Evolutionary conservation across 176 grass and related monocot species (phyloP), one percentile per base, ranked within the genome.

Genomic region (Chrysopogon serrulatus): DNA sequence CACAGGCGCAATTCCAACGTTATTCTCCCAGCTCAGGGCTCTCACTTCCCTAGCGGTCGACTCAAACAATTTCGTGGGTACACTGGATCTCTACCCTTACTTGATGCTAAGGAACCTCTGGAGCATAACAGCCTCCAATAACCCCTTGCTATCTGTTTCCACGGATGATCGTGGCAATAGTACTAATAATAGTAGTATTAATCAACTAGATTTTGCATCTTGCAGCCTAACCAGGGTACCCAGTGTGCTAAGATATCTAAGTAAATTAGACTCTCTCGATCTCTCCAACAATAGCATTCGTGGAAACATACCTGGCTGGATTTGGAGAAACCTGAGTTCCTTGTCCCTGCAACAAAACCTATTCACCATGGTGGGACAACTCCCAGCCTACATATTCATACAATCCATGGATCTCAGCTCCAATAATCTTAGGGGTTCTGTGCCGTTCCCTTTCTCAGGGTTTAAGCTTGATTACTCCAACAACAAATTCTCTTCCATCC

Each of bases 251-350:
- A 63, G 57, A 49, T 63, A 84, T 64, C 79, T 80, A 78, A 71
- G 21, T 7, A 0, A 73, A 68, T 23, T 84, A 48, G 21, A 17
- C 21, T 11, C 0, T 16, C 62, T 94, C 23, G 88, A 94, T 83
- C 82, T 94, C 17, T 94, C 88, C 5, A 73, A 71, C 34, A 94
- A 94, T 80, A 54, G 60, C 4, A 94, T 94, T 69, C 4, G 24
- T n/a, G 86, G 82, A 17, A 32, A 19, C 2, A 80, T 94, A 79
- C 79, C 86, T 23, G 64, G 63, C 6, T 91, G 88, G 88, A 76
- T 94, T 35, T 90, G 84, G 82, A 92, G 19, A 41, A 82, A 74
- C 26, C 71, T 91, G 44, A 13, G 8, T 0, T 0, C 0, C 5
- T 59, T 71, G 45, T 60, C 74, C 83, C 83, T 94, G 8, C 88